Evolutionary conservation across 495 filamentous ascomycete genomes (phyloP).

Genomic region (Lichenothelia convexa): DNA sequence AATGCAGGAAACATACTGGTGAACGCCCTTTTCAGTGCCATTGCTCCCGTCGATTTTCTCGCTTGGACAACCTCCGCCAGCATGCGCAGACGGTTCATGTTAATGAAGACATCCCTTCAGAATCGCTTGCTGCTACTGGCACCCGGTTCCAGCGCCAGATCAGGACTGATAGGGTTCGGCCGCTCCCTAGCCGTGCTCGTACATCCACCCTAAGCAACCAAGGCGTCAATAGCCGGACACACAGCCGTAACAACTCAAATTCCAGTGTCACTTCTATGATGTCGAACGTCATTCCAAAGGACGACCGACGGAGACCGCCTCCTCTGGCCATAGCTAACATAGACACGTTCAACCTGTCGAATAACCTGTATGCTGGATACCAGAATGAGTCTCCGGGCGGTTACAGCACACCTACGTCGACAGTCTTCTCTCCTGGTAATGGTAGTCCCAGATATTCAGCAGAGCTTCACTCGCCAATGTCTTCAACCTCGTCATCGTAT

Average conservation of each 20-base stretch:
- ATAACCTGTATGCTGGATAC: conserved; percentile 26
- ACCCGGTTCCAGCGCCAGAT: conserved; percentile 90
- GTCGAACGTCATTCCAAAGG: conserved; percentile 44
- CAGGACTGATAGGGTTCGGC: conserved; percentile 63
- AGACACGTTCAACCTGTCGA: conserved; percentile 36
- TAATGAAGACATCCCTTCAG: conserved; percentile 87
- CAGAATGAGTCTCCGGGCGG: conserved; percentile 43
- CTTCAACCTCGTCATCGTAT: conserved; percentile 41
- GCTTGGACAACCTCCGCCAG: conserved; percentile 87
- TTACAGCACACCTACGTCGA: conserved; percentile 60
- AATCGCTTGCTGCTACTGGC: conserved; percentile 85
- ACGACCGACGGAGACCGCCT: conserved; percentile 56
- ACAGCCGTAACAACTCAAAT: conserved; percentile 66
- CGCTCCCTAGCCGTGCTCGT: conserved; percentile 48
- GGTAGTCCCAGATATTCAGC: conserved; percentile 55
- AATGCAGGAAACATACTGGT: conserved; percentile 76
- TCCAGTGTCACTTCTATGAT: conserved; percentile 66
- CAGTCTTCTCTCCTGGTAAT: conserved; percentile 51
- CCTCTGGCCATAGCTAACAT: conserved; percentile 73
- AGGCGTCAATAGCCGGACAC: conserved; percentile 50
- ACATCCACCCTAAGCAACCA: conserved; percentile 54
- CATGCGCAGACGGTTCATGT: conserved; percentile 97
- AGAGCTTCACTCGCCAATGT: conserved; percentile 46
- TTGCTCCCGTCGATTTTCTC: conserved; percentile 86
- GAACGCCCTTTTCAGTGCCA: conserved; percentile 97